These are phyloP conservation scores for Citrullus mucosospermus DNA, from an alignment of 306 rosid genomes.

Conservation along the genomic window DNA sequence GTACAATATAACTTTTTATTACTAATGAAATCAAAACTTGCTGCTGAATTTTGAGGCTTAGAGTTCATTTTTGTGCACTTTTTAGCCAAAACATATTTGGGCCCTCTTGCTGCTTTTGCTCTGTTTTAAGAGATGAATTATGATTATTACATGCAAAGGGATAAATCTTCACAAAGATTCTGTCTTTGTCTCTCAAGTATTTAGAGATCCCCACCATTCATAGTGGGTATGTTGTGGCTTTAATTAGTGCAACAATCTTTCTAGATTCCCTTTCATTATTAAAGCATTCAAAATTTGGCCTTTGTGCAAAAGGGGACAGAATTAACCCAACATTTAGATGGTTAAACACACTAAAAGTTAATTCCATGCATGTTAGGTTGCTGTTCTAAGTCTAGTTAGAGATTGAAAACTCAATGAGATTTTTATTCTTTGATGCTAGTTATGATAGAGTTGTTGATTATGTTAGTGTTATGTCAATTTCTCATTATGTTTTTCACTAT, in stretches of 20 bases:
- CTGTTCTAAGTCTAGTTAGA: not conserved
- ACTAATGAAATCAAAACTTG: not conserved
- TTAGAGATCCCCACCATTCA: constrained; percentile 4
- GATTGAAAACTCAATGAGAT: not conserved
- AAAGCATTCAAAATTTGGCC: constrained; percentile 7
- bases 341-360: not conserved
- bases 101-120: not conserved
- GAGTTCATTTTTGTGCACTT: not conserved
- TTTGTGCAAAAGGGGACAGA: not conserved
- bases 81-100: not conserved
- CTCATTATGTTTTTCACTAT: not conserved
- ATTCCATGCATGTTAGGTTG: not conserved
- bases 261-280: constrained; percentile 5
- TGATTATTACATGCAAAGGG: not conserved
- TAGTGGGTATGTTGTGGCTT: constrained; percentile 7
- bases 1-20: not conserved
- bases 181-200: not conserved
- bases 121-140: constrained; percentile 1
- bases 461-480: not conserved
- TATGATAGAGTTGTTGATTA: not conserved
- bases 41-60: not conserved
- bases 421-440: not conserved
- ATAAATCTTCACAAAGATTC: constrained; percentile 6
- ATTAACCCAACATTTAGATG: not conserved
- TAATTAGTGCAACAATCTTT: constrained; percentile 11